These are phyloP conservation scores for Brassica carinata DNA, from an alignment of 345 rosid genomes.

Conservation along the genomic window DNA sequence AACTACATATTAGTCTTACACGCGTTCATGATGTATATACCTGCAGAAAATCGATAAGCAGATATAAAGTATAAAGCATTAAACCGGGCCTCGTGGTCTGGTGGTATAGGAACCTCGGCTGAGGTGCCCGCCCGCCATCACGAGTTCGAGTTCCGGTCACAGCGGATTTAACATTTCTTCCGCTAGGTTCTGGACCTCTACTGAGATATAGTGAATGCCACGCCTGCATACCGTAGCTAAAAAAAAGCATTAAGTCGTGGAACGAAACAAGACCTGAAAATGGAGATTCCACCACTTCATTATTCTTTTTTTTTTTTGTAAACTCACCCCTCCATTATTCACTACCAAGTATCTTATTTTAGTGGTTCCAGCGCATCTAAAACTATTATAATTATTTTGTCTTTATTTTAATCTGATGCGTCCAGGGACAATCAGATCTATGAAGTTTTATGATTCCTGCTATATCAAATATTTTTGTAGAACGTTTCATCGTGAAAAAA, in stretches of 20 bases:
- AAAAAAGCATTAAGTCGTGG: background rate
- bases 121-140: too few species aligned
- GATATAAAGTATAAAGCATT: background rate
- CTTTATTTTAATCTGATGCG: background rate
- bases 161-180: too few species aligned
- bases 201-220: too few species aligned
- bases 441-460: background rate
- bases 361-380: constrained; percentile 14
- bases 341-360: background rate
- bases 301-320: background rate
- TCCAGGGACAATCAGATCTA: constrained; percentile 18
- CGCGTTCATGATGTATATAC: background rate
- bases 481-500: too few species aligned
- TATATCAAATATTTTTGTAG: background rate
- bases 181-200: too few species aligned
- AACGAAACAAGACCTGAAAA: constrained; percentile 24
- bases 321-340: too few species aligned
- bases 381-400: background rate
- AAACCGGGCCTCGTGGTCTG: too few species aligned
- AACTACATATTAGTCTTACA: too few species aligned
- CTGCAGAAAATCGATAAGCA: background rate
- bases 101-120: too few species aligned
- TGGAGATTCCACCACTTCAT: constrained; percentile 26
- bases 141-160: too few species aligned
- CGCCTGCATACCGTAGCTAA: too few species aligned